These are phyloP conservation scores for Podospora pseudopauciseta DNA, from an alignment of 495 filamentous ascomycete species.

Conservation along the genomic window DNA sequence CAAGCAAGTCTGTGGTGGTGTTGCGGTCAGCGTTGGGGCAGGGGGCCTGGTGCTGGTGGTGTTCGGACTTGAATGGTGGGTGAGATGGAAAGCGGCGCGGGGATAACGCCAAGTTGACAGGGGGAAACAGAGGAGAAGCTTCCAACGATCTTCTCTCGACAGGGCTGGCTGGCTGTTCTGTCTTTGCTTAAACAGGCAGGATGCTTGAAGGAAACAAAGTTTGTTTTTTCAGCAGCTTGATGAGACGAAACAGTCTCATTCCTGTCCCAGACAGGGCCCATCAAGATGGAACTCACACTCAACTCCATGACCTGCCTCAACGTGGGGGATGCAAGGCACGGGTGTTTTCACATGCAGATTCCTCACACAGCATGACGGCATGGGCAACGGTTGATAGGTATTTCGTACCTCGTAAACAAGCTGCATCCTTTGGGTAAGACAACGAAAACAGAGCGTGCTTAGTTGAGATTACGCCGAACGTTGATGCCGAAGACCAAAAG, in stretches of 20 bases:
- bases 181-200: neutral
- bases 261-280: neutral
- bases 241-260: neutral
- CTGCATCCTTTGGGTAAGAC: neutral
- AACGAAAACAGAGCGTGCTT: neutral
- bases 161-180: neutral
- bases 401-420: neutral
- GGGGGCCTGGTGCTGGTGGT: neutral
- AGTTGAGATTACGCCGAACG: neutral
- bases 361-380: neutral
- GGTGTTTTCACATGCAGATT: neutral
- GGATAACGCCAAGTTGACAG: neutral
- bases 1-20: neutral
- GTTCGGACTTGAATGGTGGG: too few relatives aligned
- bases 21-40: neutral
- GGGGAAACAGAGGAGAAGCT: neutral
- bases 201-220: neutral
- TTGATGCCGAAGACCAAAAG: neutral
- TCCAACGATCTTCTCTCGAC: neutral
- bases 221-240: neutral
- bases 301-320: neutral
- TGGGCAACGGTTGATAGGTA: neutral
- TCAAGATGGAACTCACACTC: neutral
- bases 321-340: neutral
- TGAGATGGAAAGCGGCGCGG: neutral